Percentiles rank a stretch among this genome's conserved stretches.
Conservation (phyloP, 2,329 filamentous ascomycete genomes). For the Aureobasidium sp. region DNA sequence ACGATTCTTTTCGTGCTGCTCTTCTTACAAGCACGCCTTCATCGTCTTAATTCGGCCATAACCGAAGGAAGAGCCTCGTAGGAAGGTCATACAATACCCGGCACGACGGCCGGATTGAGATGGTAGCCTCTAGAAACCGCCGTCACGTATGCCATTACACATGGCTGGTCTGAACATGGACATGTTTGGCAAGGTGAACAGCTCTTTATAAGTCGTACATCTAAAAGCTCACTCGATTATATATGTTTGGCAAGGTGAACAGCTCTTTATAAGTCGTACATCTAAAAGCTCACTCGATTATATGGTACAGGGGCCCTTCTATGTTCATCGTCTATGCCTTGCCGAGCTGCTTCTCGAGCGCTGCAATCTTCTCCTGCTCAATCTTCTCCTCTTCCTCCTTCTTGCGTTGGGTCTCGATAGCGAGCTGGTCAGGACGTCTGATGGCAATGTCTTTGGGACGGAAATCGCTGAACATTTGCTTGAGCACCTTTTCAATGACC, state of each 20-base stretch:
- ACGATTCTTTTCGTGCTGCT: not conserved
- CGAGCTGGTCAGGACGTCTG: slow-evolving; percentile 76
- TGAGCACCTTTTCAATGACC: slow-evolving; percentile 77
- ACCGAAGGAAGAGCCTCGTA: too few relatives aligned
- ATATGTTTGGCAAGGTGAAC: not conserved
- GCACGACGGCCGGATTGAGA: too few relatives aligned
- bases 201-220: not conserved
- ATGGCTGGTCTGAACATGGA: not conserved
- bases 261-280: not conserved
- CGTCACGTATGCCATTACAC: too few relatives aligned
- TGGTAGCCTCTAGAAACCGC: too few relatives aligned
- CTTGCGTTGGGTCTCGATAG: slow-evolving; percentile 63
- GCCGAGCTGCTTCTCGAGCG: slow-evolving; percentile 24
- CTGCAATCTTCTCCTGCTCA: slow-evolving; percentile 27
- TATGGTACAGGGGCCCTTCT: slow-evolving; percentile 2
- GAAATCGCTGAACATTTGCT: slow-evolving; percentile 81
- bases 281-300: not conserved
- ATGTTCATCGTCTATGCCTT: slow-evolving; percentile 20
- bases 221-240: not conserved
- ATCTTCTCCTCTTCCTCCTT: slow-evolving; percentile 38
- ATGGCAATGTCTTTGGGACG: slow-evolving; percentile 87
- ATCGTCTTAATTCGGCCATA: not conserved
- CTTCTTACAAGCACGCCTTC: not conserved
- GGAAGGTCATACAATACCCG: too few relatives aligned
- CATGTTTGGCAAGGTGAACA: not conserved